These are phyloP conservation scores for Barnettozyma wickerhamii DNA, from an alignment of 805 yeast genomes.

Conservation along the genomic window DNA sequence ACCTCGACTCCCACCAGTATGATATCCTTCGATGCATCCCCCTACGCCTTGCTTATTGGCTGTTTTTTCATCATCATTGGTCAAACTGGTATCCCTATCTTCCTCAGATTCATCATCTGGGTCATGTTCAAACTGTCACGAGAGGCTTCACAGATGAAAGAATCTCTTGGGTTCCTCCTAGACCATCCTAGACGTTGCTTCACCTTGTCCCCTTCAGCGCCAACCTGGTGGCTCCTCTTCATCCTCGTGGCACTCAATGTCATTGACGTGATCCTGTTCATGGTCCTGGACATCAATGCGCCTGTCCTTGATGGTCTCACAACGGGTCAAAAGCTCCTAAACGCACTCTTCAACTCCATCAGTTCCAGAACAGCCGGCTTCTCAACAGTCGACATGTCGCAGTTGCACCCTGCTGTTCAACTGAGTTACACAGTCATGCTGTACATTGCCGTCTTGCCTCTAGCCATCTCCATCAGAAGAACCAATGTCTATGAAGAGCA, in stretches of 20 bases:
- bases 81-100: constrained; percentile 89
- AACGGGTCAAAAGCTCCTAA: constrained; percentile 65
- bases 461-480: constrained; percentile 93
- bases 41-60: constrained; percentile 59
- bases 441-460: constrained; percentile 94
- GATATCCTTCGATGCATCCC: constrained; percentile 56
- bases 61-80: constrained; percentile 82
- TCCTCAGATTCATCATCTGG: constrained; percentile 83
- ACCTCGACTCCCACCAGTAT: constrained; percentile 82
- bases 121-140: constrained; percentile 60
- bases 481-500: constrained; percentile 98
- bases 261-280: constrained; percentile 75
- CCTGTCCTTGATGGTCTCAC: constrained; percentile 48
- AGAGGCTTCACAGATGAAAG: constrained; percentile 58
- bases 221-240: constrained; percentile 91
- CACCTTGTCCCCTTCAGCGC: constrained; percentile 82
- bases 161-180: constrained; percentile 77
- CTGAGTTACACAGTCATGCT: constrained; percentile 94
- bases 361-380: constrained; percentile 96
- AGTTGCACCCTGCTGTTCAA: constrained; percentile 85
- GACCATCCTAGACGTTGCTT: constrained; percentile 98
- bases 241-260: constrained; percentile 70
- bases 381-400: constrained; percentile 61
- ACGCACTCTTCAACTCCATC: constrained; percentile 87
- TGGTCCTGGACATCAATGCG: constrained; percentile 67